phyloP scores from a whole-genome alignment of 192 early-diverging fungal genomes.

The Haplosporangium gracile region DNA sequence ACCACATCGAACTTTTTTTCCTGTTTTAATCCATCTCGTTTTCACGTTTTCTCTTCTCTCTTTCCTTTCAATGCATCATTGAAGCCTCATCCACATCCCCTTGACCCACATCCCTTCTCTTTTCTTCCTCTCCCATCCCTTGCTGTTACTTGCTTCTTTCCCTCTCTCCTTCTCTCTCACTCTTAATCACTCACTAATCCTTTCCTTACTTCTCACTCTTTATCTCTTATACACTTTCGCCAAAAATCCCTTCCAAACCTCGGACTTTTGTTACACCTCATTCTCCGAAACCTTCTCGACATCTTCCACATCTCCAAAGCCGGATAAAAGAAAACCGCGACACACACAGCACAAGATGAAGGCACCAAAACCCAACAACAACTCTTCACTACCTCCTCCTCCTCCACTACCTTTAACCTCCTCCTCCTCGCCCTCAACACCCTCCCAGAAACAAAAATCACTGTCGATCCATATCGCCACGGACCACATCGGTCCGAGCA shows the following conservation, averaged over 20 bases:
- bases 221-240: not conserved
- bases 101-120: not conserved
- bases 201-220: not conserved
- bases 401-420: not conserved
- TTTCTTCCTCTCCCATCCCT: not conserved
- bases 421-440: not conserved
- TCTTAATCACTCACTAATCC: not conserved
- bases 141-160: not conserved
- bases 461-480: conserved; percentile 47
- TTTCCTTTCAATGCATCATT: not conserved
- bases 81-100: not conserved
- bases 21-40: no score
- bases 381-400: not conserved
- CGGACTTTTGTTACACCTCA: conserved; percentile 2
- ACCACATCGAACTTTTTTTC: not conserved
- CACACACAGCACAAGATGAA: not conserved
- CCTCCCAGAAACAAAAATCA: conserved; percentile 21
- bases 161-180: not conserved
- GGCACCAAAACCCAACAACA: not conserved
- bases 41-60: not conserved
- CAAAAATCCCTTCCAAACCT: not conserved
- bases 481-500: conserved; percentile 33
- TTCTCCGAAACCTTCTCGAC: not conserved
- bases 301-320: not conserved
- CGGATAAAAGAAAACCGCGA: not conserved